Conservation (phyloP, 441 rosid genomes). For the Euphorbia corollata region DNA sequence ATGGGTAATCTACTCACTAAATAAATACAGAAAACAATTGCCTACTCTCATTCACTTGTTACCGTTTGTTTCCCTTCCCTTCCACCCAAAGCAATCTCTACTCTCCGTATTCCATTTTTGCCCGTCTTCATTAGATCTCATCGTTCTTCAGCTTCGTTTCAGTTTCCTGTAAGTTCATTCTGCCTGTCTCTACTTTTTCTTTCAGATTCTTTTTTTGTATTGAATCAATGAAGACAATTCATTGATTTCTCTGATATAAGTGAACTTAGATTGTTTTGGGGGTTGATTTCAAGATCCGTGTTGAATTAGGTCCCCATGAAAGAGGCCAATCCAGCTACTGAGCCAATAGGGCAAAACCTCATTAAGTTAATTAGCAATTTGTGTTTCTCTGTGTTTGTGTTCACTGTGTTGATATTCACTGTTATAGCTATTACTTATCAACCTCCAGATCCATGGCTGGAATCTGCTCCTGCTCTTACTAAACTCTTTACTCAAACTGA, state of each 20-base stretch:
- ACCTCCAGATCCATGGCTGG: slow-evolving; percentile 97
- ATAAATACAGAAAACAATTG: not conserved
- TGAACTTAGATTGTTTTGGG: slow-evolving; percentile 14
- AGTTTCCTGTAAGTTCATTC: slow-evolving; percentile 13
- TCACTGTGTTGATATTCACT: slow-evolving; percentile 72
- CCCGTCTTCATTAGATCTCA: slow-evolving; percentile 10
- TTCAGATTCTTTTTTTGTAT: not conserved
- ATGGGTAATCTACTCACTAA: not conserved
- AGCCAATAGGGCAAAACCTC: slow-evolving; percentile 76
- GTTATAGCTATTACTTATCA: slow-evolving; percentile 87
- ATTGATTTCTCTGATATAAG: not conserved
- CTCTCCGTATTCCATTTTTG: not conserved
- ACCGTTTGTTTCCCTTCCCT: too few species aligned
- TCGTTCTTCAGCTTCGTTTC: slow-evolving; percentile 10
- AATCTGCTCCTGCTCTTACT: slow-evolving; percentile 84
- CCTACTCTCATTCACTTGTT: too few species aligned
- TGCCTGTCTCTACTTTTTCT: not conserved
- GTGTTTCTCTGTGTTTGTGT: slow-evolving; percentile 86
- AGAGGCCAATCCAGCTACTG: slow-evolving; percentile 51
- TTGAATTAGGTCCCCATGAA: slow-evolving; percentile 46
- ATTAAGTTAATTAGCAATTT: slow-evolving; percentile 76
- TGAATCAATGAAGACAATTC: slow-evolving; percentile 5
- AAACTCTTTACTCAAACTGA: slow-evolving; percentile 60
- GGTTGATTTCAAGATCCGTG: slow-evolving; percentile 14
- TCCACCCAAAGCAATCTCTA: not conserved